Evolutionary conservation across 2,329 filamentous ascomycete genomes (phyloP), one percentile per base, ranked within the genome.

Genomic region (Blastomyces emzantsi): DNA sequence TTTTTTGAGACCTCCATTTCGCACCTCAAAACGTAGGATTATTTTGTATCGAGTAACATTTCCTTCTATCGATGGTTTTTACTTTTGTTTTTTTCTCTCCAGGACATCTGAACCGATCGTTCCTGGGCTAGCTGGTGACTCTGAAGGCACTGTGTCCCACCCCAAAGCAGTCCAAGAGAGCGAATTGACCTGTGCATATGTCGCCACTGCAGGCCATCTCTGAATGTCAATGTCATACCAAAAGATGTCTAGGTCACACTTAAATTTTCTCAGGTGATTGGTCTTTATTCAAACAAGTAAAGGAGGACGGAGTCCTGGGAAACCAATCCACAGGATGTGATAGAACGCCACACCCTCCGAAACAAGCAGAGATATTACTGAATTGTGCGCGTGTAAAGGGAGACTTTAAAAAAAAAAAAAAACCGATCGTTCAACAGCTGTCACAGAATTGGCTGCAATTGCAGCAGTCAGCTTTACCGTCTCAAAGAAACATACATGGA

Each of bases 401-500:
- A 30, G 22, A 6, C 1, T 1, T 3, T 2, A 60, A 33, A 28
- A 13, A 6, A 22, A 25, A 3, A 36, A 1, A 36, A 11, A 36
- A 36, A 11, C 33, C 33, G 36, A 39, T 11, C 1, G 19, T 49
- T 41, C 58, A 47, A 49, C 25, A 60, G 17, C 13, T 43, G 28
- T 8, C 43, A 49, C 25, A 25, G 17, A 60, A 36, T 51, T 17
- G n/a, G 7, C 22, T 17, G 25, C 30, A 43, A n/a, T 36, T 28
- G 41, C 28, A 33, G 49, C 33, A 33, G 6, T 17, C 39, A 41
- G 62, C 43, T 58, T 47, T 1, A 63, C 43, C 61, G 64, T 43
- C 25, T 64, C 47, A n/a, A n/a, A n/a, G n/a, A n/a, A 62, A 59
- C 47, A 67, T 57, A 19, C 55, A n/a, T n/a, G n/a, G n/a, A n/a